phyloP scores from a whole-genome alignment of 2,329 filamentous ascomycete species.

The Colletotrichum paranaense region DNA sequence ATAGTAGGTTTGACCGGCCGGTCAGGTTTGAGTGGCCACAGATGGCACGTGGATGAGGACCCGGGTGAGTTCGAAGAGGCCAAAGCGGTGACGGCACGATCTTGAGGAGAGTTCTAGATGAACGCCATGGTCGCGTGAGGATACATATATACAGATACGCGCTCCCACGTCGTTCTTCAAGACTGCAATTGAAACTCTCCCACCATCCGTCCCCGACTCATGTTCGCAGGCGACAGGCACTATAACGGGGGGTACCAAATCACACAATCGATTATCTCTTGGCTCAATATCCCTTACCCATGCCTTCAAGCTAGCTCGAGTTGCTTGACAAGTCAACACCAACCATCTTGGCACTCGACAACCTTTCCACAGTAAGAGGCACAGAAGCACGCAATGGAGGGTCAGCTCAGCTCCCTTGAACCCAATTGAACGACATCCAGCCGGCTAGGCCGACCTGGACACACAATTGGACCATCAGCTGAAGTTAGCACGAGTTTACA shows the following conservation, averaged over 20 bases:
- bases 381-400: constrained; percentile 21
- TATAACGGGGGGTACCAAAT: constrained; percentile 14
- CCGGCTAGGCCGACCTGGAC: not conserved
- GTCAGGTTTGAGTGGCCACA: too few species aligned
- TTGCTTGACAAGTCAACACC: not conserved
- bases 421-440: not conserved
- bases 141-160: not conserved
- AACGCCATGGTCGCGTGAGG: not conserved
- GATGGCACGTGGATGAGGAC: not conserved
- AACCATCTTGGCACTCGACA: not conserved
- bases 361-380: not conserved
- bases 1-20: too few species aligned
- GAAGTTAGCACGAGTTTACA: not conserved
- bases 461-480: not conserved
- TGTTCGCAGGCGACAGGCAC: constrained; percentile 1
- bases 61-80: not conserved
- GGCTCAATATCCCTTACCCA: constrained; percentile 17
- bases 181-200: too few species aligned
- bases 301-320: not conserved
- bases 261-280: constrained; percentile 28
- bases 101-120: not conserved
- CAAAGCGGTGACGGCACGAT: not conserved
- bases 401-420: not conserved
- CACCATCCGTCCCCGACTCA: not conserved
- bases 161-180: not conserved